A percentile compares a stretch with the other conserved stretches of the same genome.
phyloP scores from a whole-genome alignment of 371 early-diverging fungal genomes.

The Lichtheimia ramosa region DNA sequence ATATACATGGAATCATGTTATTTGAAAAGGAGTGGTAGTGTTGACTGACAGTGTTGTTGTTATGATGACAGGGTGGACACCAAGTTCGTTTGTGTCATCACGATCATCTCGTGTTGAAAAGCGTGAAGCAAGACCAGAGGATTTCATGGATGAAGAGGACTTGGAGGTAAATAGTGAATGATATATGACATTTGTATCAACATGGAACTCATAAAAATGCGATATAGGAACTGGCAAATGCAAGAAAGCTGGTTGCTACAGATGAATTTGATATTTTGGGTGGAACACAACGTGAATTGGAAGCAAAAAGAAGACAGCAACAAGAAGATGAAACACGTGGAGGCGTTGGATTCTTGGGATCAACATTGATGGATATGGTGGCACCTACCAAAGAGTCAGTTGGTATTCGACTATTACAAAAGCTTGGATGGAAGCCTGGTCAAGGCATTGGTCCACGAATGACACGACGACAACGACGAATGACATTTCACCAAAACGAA shows the following conservation, averaged over 20 bases:
- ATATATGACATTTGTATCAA: not conserved
- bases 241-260: constrained; percentile 57
- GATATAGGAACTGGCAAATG: constrained; percentile 48
- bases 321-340: constrained; percentile 39
- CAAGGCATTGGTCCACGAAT: constrained; percentile 81
- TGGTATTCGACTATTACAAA: constrained; percentile 61
- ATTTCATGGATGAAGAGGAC: constrained; percentile 95
- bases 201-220: not conserved
- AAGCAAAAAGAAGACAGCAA: constrained; percentile 44
- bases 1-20: not conserved
- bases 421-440: constrained; percentile 87
- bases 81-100: constrained; percentile 71
- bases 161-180: constrained; percentile 44
- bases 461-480: constrained; percentile 13
- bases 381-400: constrained; percentile 65
- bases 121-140: constrained; percentile 62
- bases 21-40: not conserved
- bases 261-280: constrained; percentile 72
- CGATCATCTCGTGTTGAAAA: constrained; percentile 45
- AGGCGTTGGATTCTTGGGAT: constrained; percentile 30
- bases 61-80: constrained; percentile 71
- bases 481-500: not conserved
- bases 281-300: constrained; percentile 63
- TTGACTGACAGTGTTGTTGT: not conserved
- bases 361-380: constrained; percentile 47